Evolutionary conservation across 2,329 filamentous ascomycete genomes (phyloP), one percentile per base, ranked within the genome.

Genomic region (Talaromyces sp.): DNA sequence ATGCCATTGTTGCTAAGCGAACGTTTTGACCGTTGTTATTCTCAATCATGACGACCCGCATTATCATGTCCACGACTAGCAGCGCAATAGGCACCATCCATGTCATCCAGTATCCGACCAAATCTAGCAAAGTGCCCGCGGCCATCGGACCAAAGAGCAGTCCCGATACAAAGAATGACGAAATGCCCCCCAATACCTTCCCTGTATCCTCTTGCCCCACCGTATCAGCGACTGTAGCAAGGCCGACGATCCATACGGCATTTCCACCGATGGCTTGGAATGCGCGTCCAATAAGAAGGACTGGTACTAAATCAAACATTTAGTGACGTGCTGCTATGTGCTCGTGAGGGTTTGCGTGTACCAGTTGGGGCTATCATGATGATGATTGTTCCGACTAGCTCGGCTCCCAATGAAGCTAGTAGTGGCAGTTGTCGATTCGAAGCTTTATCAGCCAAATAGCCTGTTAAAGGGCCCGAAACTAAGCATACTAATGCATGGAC

Each of bases 91-190:
- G 58, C 9, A 53, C 57, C 1, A 49, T 53, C 65, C 65, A 70
- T 2, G 64, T 62, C 1, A 56, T 32, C 65, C 62, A 68, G 42
- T 70, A 69, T 19, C 68, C 68, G 3, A 60, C n/a, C 8, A 60
- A 32, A 24, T 66, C 42, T 17, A 69, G 54, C 1, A 70, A 43
- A 2, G 56, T 30, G 0, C 68, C 68, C 3, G 57, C 54, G 1
- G 64, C 36, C 42, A 64, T 61, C 1, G 68, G 67, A 1, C 66
- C 67, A 7, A 55, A 45, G 8, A 68, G 52, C 8, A 62, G 51
- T 2, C 66, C 67, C 3, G 61, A 53, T 2, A 50, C 55, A 9
- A 62, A 58, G 33, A 66, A 52, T 8, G 58, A 55, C 20, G 56
- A 60, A 11, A 61, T 44, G 1, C 61, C 37, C 3, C 63, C 64